Evolutionary conservation across 2,329 filamentous ascomycete species (phyloP), one percentile per base, ranked within the genome.

Genomic region (Aureobasidium leucospermi): DNA sequence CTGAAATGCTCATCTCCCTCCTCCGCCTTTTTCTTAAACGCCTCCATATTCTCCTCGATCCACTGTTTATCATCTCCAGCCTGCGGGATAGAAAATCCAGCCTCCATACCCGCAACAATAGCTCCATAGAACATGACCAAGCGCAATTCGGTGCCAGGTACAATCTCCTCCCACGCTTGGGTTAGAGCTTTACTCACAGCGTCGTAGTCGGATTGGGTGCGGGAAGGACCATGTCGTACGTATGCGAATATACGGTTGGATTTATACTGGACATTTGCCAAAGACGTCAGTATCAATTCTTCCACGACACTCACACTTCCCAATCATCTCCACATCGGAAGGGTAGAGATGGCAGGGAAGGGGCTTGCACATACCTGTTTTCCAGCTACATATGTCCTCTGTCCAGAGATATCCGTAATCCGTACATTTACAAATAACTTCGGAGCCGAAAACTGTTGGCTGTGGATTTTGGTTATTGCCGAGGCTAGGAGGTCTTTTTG

Each of bases 381-480:
- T n/a, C 75, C 75, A 34, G 64, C 74, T 3, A 75, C 65, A 62
- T 74, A 77, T 3, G 63, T 55, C 5, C 45, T n/a, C 43, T 60
- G 31, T 8, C 61, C 11, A 28, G 62, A 63, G 28, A 64, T 59
- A 59, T 74, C 68, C 19, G 65, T 69, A 65, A 76, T 77, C 15
- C 67, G 65, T 13, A 78, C 70, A 61, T 78, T 76, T 51, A 79
- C 75, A 67, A 79, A 78, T 28, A 75, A 65, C 3, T 67, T 69
- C 0, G 75, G 75, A 0, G 75, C 72, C 45, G 67, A 69, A 71
- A 78, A 78, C 56, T 71, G 69, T 6, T 62, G 70, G 60, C 71
- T 68, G 67, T 79, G 76, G 38, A 78, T 72, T 8, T 64, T 62
- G 10, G 76, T 78, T 32, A 78, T 73, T 9, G 67, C 68, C 13